These are phyloP conservation scores for Collybiopsis luxurians DNA, from an alignment of 768 basidiomycete genomes.

Conservation along the genomic window DNA sequence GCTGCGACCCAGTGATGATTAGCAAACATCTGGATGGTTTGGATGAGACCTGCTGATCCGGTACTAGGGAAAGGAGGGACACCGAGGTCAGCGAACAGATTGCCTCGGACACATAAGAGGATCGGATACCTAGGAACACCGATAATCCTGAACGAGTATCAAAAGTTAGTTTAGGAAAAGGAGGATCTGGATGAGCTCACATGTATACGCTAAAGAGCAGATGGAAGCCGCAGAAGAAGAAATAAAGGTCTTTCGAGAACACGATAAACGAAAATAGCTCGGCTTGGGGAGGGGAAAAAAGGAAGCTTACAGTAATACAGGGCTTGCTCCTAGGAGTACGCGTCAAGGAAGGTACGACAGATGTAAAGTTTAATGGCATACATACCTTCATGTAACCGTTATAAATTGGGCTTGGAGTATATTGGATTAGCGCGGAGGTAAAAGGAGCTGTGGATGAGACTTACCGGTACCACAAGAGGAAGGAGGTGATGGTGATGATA, in stretches of 20 bases:
- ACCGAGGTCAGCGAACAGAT: conserved; percentile 12
- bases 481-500: conserved; percentile 75
- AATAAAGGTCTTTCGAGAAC: conserved; percentile 78
- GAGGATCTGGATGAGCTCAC: conserved; percentile 42
- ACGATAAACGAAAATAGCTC: conserved; percentile 23
- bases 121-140: conserved; percentile 76
- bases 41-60: conserved; percentile 93
- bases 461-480: conserved; percentile 94
- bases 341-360: conserved; percentile 6
- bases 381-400: conserved; percentile 95
- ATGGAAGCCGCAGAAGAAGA: conserved; percentile 96
- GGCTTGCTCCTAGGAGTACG: conserved; percentile 71
- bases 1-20: conserved; percentile 74
- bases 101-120: conserved; percentile 25
- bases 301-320: conserved; percentile 81
- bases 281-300: conserved; percentile 22
- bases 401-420: conserved; percentile 75
- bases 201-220: conserved; percentile 90
- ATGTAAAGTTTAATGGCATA: conserved; percentile 6
- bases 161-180: conserved; percentile 16
- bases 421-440: conserved; percentile 12
- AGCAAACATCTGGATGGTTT: conserved; percentile 81
- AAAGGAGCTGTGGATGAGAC: conserved; percentile 20
- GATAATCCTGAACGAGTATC: conserved; percentile 64
- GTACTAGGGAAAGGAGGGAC: conserved; percentile 49